phyloP scores from a whole-genome alignment of 306 rosid genomes.

The Dryas drummondii region DNA sequence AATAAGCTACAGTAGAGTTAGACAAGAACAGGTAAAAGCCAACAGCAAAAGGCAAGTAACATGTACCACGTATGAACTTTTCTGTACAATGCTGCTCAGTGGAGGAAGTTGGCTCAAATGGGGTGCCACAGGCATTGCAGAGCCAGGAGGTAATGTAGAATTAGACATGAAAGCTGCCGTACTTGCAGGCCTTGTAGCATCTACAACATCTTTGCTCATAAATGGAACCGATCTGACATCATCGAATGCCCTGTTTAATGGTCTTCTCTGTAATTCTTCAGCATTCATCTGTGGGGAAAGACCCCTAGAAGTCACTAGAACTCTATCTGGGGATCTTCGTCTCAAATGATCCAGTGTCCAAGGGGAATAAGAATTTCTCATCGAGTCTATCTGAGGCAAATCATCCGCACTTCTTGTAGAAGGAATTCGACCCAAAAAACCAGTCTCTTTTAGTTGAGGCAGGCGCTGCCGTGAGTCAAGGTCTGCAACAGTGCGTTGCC shows the following conservation, averaged over 20 bases:
- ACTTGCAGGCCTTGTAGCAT: constrained; percentile 54
- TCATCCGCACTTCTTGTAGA: constrained; percentile 62
- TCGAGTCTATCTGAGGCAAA: constrained; percentile 56
- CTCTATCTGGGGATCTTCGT: constrained; percentile 52
- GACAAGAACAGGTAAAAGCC: background rate
- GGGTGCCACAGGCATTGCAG: constrained; percentile 56
- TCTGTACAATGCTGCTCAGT: constrained; percentile 43
- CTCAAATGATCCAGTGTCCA: constrained; percentile 74
- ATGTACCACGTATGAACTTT: constrained; percentile 59
- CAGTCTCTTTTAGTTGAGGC: constrained; percentile 49
- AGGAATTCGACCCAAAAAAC: constrained; percentile 48
- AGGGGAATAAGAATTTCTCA: constrained; percentile 69
- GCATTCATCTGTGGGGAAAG: constrained; percentile 38
- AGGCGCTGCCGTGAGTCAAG: constrained; percentile 35
- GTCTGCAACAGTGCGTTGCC: constrained; percentile 1
- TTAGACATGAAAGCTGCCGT: constrained; percentile 47
- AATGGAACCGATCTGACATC: constrained; percentile 52
- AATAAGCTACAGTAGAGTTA: background rate
- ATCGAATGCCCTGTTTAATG: constrained; percentile 56
- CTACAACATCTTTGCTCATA: constrained; percentile 53
- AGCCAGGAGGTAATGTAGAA: constrained; percentile 52
- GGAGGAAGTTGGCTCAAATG: constrained; percentile 64
- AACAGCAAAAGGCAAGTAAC: constrained; percentile 28
- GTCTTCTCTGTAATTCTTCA: constrained; percentile 44
- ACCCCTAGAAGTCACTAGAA: constrained; percentile 36